Evolutionary conservation across 1,284 basidiomycete species (phyloP).

Genomic region (Ganoderma leucocontextum): DNA sequence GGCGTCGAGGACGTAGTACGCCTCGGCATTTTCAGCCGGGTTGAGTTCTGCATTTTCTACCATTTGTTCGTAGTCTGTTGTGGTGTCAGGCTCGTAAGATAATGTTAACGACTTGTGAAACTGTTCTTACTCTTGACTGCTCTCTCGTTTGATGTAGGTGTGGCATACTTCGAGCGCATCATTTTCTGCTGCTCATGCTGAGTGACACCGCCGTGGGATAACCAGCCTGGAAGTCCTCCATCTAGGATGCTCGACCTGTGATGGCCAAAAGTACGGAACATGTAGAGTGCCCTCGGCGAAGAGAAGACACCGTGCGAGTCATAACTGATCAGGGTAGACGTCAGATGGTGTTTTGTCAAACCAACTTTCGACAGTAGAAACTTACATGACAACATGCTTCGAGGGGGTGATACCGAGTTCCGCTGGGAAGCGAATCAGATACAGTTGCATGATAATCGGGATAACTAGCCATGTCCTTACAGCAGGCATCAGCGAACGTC

Average conservation of each 20-base stretch:
- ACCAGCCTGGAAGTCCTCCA: conserved; percentile 90
- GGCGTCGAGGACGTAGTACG: conserved; percentile 89
- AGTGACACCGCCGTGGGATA: conserved; percentile 72
- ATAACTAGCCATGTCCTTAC: conserved; percentile 54
- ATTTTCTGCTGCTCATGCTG: conserved; percentile 55
- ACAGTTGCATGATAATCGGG: not conserved
- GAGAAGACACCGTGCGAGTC: conserved; percentile 91
- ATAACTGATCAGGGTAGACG: conserved; percentile 60
- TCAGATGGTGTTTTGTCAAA: conserved; percentile 12
- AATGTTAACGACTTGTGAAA: conserved; percentile 29
- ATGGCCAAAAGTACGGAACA: conserved; percentile 92
- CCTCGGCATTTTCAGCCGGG: conserved; percentile 50
- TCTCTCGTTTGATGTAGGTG: conserved; percentile 57
- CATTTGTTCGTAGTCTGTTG: conserved; percentile 85
- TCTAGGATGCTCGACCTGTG: conserved; percentile 85
- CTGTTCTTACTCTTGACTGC: conserved; percentile 73
- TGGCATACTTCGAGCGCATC: conserved; percentile 55
- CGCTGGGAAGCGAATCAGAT: conserved; percentile 50
- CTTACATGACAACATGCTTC: conserved; percentile 84
- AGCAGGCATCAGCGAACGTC: conserved; percentile 83
- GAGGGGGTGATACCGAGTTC: conserved; percentile 77
- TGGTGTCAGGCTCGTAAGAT: not conserved
- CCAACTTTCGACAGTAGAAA: not conserved
- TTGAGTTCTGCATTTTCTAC: conserved; percentile 72
- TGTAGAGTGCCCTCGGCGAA: conserved; percentile 89